phyloP scores from a whole-genome alignment of 1,139 yeast species.

The Taphrina pruni region DNA sequence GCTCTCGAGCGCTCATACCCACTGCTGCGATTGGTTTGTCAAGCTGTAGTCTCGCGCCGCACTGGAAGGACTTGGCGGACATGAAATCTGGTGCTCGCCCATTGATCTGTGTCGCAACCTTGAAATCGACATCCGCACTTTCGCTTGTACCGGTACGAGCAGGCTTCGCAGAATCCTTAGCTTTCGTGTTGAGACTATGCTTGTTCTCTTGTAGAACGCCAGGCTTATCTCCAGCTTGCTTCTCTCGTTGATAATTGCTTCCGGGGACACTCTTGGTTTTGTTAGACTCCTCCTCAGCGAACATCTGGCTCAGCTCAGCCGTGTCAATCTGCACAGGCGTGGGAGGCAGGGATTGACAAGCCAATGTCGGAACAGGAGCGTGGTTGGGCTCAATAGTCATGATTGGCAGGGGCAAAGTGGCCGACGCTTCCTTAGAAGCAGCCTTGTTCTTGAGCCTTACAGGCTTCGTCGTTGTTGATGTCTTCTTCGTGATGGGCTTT shows the following conservation, averaged over 20 bases:
- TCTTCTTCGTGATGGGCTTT: background rate
- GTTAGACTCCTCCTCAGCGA: background rate
- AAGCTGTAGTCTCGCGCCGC: constrained; percentile 25
- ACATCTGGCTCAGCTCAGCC: background rate
- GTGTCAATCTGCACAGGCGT: constrained; percentile 15
- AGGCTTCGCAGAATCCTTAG: background rate
- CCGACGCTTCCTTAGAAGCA: background rate
- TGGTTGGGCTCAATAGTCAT: background rate
- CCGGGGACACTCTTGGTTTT: background rate
- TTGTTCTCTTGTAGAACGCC: background rate
- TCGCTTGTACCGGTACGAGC: background rate
- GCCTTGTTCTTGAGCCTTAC: background rate
- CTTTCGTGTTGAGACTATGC: background rate
- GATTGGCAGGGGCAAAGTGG: background rate
- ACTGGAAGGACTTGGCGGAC: constrained; percentile 35
- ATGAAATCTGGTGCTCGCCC: constrained; percentile 38
- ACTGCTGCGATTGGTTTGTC: constrained; percentile 33
- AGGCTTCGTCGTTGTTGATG: background rate
- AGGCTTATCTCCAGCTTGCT: background rate
- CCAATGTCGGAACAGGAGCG: background rate
- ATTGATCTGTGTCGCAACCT: constrained; percentile 30
- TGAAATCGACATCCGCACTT: background rate
- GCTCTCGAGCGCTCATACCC: constrained; percentile 34
- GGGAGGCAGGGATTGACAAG: background rate
- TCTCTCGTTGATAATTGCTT: background rate